Conservation (phyloP, 352 stramenopile genomes). For the Phytophthora constricta region DNA sequence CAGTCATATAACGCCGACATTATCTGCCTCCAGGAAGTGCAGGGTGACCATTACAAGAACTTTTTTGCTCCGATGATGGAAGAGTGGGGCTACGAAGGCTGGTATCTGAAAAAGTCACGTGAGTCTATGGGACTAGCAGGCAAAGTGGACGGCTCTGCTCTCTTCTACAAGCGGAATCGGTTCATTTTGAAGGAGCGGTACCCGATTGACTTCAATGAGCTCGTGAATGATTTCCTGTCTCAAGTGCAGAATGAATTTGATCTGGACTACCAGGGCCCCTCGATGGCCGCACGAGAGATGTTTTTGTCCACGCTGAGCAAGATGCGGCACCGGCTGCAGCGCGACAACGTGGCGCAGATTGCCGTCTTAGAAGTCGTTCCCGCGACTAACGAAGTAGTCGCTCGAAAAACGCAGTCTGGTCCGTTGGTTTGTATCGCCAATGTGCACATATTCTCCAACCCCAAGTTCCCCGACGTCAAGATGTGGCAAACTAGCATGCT, state of each 20-base stretch:
- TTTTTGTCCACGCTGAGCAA: slow-evolving; percentile 55
- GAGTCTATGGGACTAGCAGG: slow-evolving; percentile 97
- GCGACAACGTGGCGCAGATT: slow-evolving; percentile 98
- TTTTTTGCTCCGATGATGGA: slow-evolving; percentile 96
- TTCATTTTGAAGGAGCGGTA: slow-evolving; percentile 93
- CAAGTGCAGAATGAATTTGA: slow-evolving; percentile 81
- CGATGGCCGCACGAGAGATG: slow-evolving; percentile 66
- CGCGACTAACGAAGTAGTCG: slow-evolving; percentile 61
- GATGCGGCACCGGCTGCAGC: slow-evolving; percentile 91
- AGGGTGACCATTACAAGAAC: slow-evolving; percentile 98
- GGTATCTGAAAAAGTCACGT: slow-evolving; percentile 98
- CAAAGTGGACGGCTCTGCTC: slow-evolving; percentile 98
- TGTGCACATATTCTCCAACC: slow-evolving; percentile 99
- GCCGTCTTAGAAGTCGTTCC: slow-evolving; percentile 96
- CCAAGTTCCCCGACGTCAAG: slow-evolving; percentile 99
- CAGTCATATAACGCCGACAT: slow-evolving; percentile 95
- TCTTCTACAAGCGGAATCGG: slow-evolving; percentile 96
- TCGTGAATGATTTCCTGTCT: slow-evolving; percentile 75
- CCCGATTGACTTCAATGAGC: slow-evolving; percentile 97
- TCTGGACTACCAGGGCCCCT: slow-evolving; percentile 72
- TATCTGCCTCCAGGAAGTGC: slow-evolving; percentile 98
- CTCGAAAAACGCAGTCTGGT: slow-evolving; percentile 56
- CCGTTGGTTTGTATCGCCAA: slow-evolving; percentile 96
- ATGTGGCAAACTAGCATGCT: slow-evolving; percentile 96
- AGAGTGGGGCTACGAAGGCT: slow-evolving; percentile 96